A percentile compares a stretch with the other conserved stretches of the same genome.
Conservation (phyloP, 495 filamentous ascomycete genomes). For the Penicillium cosmopolitanum region DNA sequence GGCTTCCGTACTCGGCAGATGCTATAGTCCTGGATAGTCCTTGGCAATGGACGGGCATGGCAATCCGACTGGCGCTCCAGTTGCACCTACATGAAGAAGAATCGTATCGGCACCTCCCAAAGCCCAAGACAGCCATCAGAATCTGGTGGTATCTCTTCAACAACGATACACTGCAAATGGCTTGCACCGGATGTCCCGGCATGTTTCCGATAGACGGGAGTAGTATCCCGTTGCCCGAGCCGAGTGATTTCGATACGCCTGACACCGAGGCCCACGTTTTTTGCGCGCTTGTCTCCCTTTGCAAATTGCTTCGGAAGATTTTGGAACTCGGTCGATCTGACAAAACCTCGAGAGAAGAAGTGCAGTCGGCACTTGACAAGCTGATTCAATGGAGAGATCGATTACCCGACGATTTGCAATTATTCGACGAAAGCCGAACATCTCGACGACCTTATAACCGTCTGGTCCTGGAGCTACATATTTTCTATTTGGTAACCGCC, state of each 20-base stretch:
- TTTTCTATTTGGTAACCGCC: slow-evolving; percentile 22
- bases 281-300: slow-evolving; percentile 7
- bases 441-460: slow-evolving; percentile 9
- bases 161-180: slow-evolving; percentile 21
- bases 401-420: slow-evolving; percentile 7
- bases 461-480: slow-evolving; percentile 15
- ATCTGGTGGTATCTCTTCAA: slow-evolving; percentile 26
- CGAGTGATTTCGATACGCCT: slow-evolving; percentile 12
- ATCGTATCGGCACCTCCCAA: slow-evolving; percentile 6
- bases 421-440: slow-evolving; percentile 2
- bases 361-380: neutral
- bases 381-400: slow-evolving; percentile 8
- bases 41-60: slow-evolving; percentile 27
- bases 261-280: slow-evolving; percentile 8
- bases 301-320: neutral
- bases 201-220: slow-evolving; percentile 18
- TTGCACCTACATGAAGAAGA: slow-evolving; percentile 21
- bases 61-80: slow-evolving; percentile 20
- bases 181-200: slow-evolving; percentile 16
- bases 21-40: slow-evolving; percentile 20
- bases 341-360: neutral
- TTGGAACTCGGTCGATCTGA: slow-evolving; percentile 7
- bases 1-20: slow-evolving; percentile 11
- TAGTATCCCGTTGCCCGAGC: slow-evolving; percentile 4
- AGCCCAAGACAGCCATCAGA: slow-evolving; percentile 12